A percentile compares a stretch with the other conserved stretches of the same genome.
These are phyloP conservation scores for Phytophthora sansomeana DNA, from an alignment of 352 stramenopile genomes.

Conservation along the genomic window DNA sequence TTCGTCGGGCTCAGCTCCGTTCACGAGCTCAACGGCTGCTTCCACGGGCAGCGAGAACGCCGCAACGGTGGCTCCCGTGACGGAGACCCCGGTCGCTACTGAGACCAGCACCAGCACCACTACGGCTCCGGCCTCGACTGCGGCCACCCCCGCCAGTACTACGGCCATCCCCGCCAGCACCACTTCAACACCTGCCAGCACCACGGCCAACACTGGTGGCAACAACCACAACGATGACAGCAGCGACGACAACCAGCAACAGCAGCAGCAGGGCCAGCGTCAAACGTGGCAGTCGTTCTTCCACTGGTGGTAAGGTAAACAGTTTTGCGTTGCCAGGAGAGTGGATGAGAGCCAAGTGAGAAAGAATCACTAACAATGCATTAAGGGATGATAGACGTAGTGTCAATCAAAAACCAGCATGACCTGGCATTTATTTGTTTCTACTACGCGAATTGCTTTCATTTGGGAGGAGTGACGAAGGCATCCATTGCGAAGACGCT, in stretches of 20 bases:
- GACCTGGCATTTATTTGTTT: slow-evolving; percentile 36
- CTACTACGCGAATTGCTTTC: slow-evolving; percentile 4
- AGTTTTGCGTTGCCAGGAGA: slow-evolving; percentile 21
- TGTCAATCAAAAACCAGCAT: slow-evolving; percentile 34
- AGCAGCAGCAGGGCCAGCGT: background rate
- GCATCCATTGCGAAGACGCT: slow-evolving; percentile 65
- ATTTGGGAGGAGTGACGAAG: slow-evolving; percentile 15
- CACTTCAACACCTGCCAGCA: slow-evolving; percentile 2
- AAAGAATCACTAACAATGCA: slow-evolving; percentile 27
- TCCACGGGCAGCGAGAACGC: slow-evolving; percentile 8
- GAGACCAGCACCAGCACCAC: slow-evolving; percentile 1
- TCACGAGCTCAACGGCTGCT: slow-evolving; percentile 9
- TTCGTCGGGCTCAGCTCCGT: slow-evolving; percentile 18
- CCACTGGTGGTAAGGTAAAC: slow-evolving; percentile 30
- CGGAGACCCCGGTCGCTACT: slow-evolving; percentile 7
- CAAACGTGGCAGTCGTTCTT: slow-evolving; percentile 20
- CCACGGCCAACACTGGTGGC: slow-evolving; percentile 13
- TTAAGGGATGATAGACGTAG: slow-evolving; percentile 28
- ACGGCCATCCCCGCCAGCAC: slow-evolving; percentile 13
- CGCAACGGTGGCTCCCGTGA: slow-evolving; percentile 24
- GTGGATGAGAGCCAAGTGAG: slow-evolving; percentile 20
- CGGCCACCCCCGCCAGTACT: slow-evolving; percentile 1
- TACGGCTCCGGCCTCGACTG: slow-evolving; percentile 8
- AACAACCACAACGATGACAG: slow-evolving; percentile 13
- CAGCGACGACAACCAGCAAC: slow-evolving; percentile 7